Base-by-base conservation (phyloP, 176 grass and related monocot genomes). In the Areca catechu region DNA sequence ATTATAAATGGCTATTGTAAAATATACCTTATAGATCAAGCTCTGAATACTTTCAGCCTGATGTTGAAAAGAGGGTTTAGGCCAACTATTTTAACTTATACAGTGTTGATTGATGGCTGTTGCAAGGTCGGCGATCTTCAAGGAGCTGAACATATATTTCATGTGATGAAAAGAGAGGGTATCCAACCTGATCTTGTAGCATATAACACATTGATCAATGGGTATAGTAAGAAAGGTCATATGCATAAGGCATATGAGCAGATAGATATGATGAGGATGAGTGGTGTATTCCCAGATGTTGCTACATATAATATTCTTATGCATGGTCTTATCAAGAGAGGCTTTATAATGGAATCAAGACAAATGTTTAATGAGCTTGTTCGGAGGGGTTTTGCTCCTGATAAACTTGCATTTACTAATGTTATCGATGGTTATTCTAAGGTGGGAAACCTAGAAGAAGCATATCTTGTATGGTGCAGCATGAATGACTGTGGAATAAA, bases 381-480 rank as follows among this genome's bases (percentile, higher is more conserved):
- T 53, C 22, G 49, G n/a, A 53, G 70, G 19, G 70, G 70, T 17
- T 18, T 62, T 54, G 37, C 49, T 61, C 70, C 70, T 62, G 56
- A 72, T 19, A 54, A 18, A 18, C 48, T 62, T 15, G 49, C 70
- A 37, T 72, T 37, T 37, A 72, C 70, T 20, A 72, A 72, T 72
- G 49, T 72, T 20, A 72, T 72, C 2, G 58, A 54, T 7, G 19
- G 58, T 43, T 62, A 28, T 22, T 72, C 70, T 62, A 37, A 47
- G 21, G 57, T 62, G 16, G 58, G 15, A 28, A 72, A 62, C 59
- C 54, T 72, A 51, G 49, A 72, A 61, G 58, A 62, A 54, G 70
- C 70, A 72, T 72, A 54, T 72, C 58, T 62, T 18, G 62, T 72
- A 53, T 72, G 70, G 70, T 23, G 24, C 22, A 24, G 49, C 18